These are phyloP conservation scores for Ocimum tenuiflorum DNA, from an alignment of 257 asterid genomes.

Conservation along the genomic window DNA sequence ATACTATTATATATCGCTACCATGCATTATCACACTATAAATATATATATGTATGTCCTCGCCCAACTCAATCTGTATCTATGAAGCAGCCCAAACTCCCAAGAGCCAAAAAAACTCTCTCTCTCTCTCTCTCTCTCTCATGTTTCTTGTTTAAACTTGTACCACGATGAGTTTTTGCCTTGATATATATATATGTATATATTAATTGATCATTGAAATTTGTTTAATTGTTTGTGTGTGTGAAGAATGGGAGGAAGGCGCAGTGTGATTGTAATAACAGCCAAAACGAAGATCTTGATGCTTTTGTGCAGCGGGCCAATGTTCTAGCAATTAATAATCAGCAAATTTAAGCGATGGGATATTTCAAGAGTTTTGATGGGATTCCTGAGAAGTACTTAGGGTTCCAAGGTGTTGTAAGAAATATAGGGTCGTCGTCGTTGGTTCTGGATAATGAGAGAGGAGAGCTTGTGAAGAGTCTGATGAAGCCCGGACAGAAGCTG, in stretches of 20 bases:
- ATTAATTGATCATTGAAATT: not conserved
- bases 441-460: slow-evolving; percentile 53
- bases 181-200: no score
- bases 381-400: slow-evolving; percentile 29
- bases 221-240: not conserved
- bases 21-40: not conserved
- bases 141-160: not conserved
- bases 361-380: slow-evolving; percentile 34
- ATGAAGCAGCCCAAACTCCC: not conserved
- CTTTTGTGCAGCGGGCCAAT: not conserved
- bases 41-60: slow-evolving; percentile 7
- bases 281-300: slow-evolving; percentile 9
- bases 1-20: not conserved
- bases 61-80: slow-evolving; percentile 5
- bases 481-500: slow-evolving; percentile 40
- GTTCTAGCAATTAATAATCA: slow-evolving; percentile 16
- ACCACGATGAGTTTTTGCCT: slow-evolving; percentile 8
- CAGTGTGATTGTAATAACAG: slow-evolving; percentile 18
- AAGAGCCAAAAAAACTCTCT: slow-evolving; percentile 13
- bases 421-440: slow-evolving; percentile 40
- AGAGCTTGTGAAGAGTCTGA: slow-evolving; percentile 51
- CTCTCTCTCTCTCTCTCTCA: not conserved
- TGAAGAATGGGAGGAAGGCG: slow-evolving; percentile 10
- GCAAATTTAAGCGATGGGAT: slow-evolving; percentile 35
- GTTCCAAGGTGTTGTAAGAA: slow-evolving; percentile 31